These are phyloP conservation scores for Fusarium sp. DNA, from an alignment of 2,329 filamentous ascomycete species.

Conservation along the genomic window DNA sequence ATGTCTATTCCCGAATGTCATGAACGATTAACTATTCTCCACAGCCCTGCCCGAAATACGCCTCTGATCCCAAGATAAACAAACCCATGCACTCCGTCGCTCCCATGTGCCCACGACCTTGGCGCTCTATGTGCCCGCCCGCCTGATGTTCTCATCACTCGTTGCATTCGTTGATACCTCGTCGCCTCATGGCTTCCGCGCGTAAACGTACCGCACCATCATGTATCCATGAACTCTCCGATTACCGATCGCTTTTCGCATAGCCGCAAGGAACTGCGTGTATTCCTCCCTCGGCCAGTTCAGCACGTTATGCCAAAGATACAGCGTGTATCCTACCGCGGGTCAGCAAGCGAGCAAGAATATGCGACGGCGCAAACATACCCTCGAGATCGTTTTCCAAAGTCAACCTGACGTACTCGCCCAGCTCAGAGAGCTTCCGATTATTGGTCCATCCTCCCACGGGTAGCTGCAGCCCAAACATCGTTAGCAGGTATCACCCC, in stretches of 20 bases:
- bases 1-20: neutral
- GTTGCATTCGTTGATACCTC: neutral
- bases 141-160: neutral
- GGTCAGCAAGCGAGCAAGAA: neutral
- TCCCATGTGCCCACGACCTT: neutral
- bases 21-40: neutral
- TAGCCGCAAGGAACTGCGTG: constrained; percentile 20
- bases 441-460: constrained; percentile 42
- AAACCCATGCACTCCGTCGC: too few species aligned
- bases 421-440: constrained; percentile 33
- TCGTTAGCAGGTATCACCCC: constrained; percentile 1
- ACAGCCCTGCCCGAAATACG: neutral
- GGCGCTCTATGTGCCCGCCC: neutral
- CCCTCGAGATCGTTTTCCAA: constrained; percentile 41
- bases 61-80: neutral
- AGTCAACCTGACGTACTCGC: constrained; percentile 37
- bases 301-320: constrained; percentile 37
- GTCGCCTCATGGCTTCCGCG: constrained; percentile 21
- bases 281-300: constrained; percentile 39
- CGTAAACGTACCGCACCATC: constrained; percentile 39
- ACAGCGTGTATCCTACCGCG: constrained; percentile 29
- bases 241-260: constrained; percentile 29
- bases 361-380: neutral
- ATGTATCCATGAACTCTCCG: constrained; percentile 37
- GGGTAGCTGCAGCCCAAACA: constrained; percentile 20